Evolutionary conservation across 2,329 filamentous ascomycete genomes (phyloP).

Genomic region (Camillea tinctor): DNA sequence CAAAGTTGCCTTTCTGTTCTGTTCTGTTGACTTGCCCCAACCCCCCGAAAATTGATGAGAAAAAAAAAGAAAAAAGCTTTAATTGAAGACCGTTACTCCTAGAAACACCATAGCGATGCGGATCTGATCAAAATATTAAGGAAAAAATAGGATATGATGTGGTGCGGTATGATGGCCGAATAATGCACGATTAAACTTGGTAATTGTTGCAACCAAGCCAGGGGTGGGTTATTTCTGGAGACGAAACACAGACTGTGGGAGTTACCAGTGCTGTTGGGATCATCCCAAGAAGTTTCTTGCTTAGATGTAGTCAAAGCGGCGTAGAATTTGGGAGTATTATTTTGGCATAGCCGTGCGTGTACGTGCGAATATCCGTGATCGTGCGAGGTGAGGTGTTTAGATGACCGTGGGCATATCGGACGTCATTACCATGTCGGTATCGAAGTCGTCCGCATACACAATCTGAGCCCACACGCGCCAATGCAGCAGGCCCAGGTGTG

Average conservation of each 20-base stretch:
- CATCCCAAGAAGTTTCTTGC: not conserved
- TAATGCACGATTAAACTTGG: slow-evolving; percentile 14
- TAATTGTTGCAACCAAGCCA: not conserved
- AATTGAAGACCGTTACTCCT: slow-evolving; percentile 19
- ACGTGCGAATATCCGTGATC: not conserved
- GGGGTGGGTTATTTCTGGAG: slow-evolving; percentile 11
- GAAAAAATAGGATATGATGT: slow-evolving; percentile 3
- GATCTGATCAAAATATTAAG: slow-evolving; percentile 12
- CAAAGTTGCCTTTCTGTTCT: slow-evolving; percentile 1
- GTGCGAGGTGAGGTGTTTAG: slow-evolving; percentile 9
- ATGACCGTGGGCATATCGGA: slow-evolving; percentile 25
- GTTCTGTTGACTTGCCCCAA: not conserved
- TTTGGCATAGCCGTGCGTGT: not conserved
- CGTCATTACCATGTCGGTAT: slow-evolving; percentile 20
- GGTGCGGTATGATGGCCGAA: slow-evolving; percentile 5
- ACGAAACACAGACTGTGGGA: not conserved
- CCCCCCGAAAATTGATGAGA: not conserved
- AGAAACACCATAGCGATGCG: slow-evolving; percentile 21
- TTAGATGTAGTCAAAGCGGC: not conserved
- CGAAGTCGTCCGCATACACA: slow-evolving; percentile 55
- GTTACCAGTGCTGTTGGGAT: not conserved
- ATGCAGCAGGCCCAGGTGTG: slow-evolving; percentile 81
- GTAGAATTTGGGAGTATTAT: not conserved
- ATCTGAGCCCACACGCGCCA: slow-evolving; percentile 86
- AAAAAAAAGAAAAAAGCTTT: not conserved